Evolutionary conservation across 306 rosid species (phyloP), one percentile per base, ranked within the genome.

Genomic region (Castanospermum australe): DNA sequence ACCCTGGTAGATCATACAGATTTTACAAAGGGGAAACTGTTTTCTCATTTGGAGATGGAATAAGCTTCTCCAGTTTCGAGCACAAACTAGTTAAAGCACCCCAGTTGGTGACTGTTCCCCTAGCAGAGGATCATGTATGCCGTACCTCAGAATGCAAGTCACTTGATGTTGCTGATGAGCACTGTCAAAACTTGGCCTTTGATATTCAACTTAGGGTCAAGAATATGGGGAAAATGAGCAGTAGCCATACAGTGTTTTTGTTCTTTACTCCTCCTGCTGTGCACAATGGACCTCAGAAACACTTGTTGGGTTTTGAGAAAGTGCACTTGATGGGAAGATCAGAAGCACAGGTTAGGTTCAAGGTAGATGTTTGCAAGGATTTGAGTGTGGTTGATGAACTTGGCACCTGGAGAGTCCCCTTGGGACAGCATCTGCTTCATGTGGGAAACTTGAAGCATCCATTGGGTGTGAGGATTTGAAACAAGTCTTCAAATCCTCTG

Each of bases 11-110:
- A 78, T 75, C 90, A 25, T 96, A 93, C 35, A 84, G 99, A 71
- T 96, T 96, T 70, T 96, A 93, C 81, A 90, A 86, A 24, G 99
- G 99, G 1, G 89, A 88, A 82, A 96, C 98, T 0, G 89, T 96
- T 28, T 93, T 83, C 75, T 35, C 93, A 22, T 96, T 96, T 72
- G 98, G 99, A 68, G 93, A 96, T 42, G 98, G 98, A 71, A 45
- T 96, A 62, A 80, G 99, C 79, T 96, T 84, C 79, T 86, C 93
- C 50, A 71, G 17, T 2, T 70, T 85, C 18, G 82, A 83, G 28
- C 98, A 96, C 84, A 85, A 81, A 70, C 75, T 96, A 32, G 85
- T 86, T 1, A 78, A 60, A n/a, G 96, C 97, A 2, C 98, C 99
- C 0, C 82, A 86, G 22, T 61, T 74, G 28, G 87, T 96, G 45